Evolutionary conservation across 2,329 filamentous ascomycete species (phyloP), one percentile per base, ranked within the genome.

Genomic region (Ophiostoma triangulosporum): DNA sequence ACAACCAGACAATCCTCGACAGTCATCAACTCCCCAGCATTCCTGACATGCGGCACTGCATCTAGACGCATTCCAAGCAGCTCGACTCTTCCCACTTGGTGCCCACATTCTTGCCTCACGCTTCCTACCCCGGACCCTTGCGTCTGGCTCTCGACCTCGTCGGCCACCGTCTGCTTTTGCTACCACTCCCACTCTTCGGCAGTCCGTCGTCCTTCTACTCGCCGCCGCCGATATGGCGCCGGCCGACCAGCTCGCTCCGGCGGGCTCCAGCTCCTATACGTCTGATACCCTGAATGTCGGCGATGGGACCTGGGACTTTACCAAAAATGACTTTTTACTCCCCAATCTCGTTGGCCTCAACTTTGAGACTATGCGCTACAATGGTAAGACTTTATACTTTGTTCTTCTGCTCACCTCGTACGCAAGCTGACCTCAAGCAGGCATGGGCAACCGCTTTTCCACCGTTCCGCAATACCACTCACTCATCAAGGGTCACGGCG

Each of bases 301-400:
- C 58, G 87, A 91, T 64, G 87, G 87, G 22, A 91, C 87, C 32
- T 93, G 87, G 86, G 84, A 90, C 62, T 83, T 84, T 54, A 73
- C 76, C 56, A 83, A 83, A 64, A 88, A 90, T 63, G 81, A 78
- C 17, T 93, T 91, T 64, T 70, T 93, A 52, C 70, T 93, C 51
- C 87, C 87, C 33, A 89, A 89, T 63, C 70, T 93, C 46, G 73
- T 83, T 61, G 86, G 85, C 8, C 68, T 88, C 58, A 87, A 89
- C 64, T 87, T 88, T 65, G 84, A 83, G 50, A 90, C 86, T 6
- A 90, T 87, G 81, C 81, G 77, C 64, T 89, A 88, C 69, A 93
- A 93, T 76, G 87, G 85, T 88, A 70, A 60, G 73, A 6, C 33
- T 6, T 29, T 17, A n/a, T 8, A 6, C 29, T 11, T 31, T 3